Conservation (phyloP, 1,284 basidiomycete species). For the Meira miltonrushii region DNA sequence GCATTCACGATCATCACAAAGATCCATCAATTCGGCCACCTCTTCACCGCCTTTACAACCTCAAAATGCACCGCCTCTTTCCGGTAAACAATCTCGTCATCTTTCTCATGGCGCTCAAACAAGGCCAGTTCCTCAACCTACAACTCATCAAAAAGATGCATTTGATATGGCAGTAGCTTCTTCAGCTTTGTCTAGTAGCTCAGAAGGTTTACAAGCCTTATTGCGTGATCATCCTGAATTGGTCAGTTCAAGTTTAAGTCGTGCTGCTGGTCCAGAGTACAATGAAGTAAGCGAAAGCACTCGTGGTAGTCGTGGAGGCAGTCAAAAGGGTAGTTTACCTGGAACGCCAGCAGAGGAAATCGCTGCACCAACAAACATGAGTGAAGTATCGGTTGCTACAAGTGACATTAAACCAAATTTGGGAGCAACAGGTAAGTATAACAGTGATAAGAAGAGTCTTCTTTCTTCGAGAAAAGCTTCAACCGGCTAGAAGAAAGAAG, state of each 20-base stretch:
- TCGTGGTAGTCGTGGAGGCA: slow-evolving; percentile 7
- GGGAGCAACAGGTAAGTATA: slow-evolving; percentile 15
- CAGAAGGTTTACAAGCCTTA: slow-evolving; percentile 46
- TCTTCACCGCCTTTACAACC: slow-evolving; percentile 6
- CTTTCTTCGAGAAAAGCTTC: not conserved
- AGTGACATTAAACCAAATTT: slow-evolving; percentile 10
- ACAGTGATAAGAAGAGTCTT: not conserved
- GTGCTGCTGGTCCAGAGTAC: slow-evolving; percentile 35
- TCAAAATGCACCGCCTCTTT: not conserved
- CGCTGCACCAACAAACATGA: slow-evolving; percentile 9
- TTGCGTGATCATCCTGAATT: slow-evolving; percentile 50
- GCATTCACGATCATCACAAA: slow-evolving; percentile 2
- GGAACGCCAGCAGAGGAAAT: slow-evolving; percentile 11
- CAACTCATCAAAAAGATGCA: slow-evolving; percentile 27
- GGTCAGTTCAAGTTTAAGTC: slow-evolving; percentile 40
- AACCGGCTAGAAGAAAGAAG: not conserved
- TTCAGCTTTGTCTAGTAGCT: slow-evolving; percentile 35
- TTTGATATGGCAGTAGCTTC: slow-evolving; percentile 40
- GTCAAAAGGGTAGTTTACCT: not conserved
- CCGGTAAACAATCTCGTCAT: slow-evolving; percentile 5
- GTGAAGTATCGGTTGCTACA: slow-evolving; percentile 1
- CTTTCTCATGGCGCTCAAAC: slow-evolving; percentile 19
- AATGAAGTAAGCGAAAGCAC: slow-evolving; percentile 9
- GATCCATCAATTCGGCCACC: not conserved
- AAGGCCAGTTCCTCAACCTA: slow-evolving; percentile 35